These are phyloP conservation scores for Protea cynaroides DNA, from an alignment of 164 flowering plant genomes.

Conservation along the genomic window DNA sequence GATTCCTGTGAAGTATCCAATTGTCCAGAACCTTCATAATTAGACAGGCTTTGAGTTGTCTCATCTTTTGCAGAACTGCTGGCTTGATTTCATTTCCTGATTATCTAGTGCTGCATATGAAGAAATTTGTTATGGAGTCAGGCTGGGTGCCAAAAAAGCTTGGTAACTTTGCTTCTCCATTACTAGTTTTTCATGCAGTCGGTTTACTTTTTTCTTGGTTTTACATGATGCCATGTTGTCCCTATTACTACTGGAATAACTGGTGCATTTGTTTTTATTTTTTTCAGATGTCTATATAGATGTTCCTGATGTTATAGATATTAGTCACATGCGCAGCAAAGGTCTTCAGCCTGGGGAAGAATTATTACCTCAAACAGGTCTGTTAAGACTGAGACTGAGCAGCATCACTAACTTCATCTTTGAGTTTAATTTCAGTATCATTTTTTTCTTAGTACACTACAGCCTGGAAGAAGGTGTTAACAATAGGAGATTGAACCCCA, in stretches of 20 bases:
- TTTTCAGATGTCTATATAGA: conserved; percentile 93
- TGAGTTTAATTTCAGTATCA: not conserved
- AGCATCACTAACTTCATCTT: not conserved
- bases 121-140: conserved; percentile 89
- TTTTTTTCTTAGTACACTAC: not conserved
- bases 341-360: conserved; percentile 96
- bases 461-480: not conserved
- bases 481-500: no score
- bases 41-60: not conserved
- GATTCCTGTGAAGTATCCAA: no score
- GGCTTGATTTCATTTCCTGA: conserved; percentile 93
- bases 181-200: no score
- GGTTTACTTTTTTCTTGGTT: not conserved
- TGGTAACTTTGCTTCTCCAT: conserved; percentile 37
- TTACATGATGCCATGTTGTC: not conserved
- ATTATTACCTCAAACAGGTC: conserved; percentile 85
- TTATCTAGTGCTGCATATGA: conserved; percentile 93
- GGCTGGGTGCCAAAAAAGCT: conserved; percentile 99
- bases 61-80: conserved; percentile 56
- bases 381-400: conserved; percentile 12
- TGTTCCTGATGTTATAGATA: conserved; percentile 90
- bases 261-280: conserved; percentile 7
- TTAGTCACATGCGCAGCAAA: conserved; percentile 89
- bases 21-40: not conserved
- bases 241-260: not conserved